Evolutionary conservation across 306 rosid species (phyloP), one percentile per base, ranked within the genome.

Genomic region (Cicer cuneatum): DNA sequence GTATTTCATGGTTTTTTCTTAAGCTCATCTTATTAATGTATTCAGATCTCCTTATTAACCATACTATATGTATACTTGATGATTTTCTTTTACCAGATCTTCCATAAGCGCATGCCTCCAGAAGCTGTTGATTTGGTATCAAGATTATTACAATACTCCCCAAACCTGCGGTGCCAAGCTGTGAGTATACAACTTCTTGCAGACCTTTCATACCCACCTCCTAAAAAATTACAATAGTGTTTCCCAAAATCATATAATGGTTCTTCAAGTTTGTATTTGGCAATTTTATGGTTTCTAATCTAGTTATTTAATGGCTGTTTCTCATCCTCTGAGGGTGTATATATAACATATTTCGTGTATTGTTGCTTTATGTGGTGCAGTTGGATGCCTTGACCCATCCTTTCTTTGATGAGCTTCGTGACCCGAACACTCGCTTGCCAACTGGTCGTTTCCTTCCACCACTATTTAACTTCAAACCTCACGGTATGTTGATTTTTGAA

Each of bases 51-150:
- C 69, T 37, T 49, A 49, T 72, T 77, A 63, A 65, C 61, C 63
- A 18, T 2, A 16, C 72, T 46, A 38, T 11, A 62, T 74, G 33
- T 29, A 13, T 24, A 29, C 41, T 49, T 35, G 69, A 48, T 75
- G 11, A 64, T 71, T 74, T 49, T 59, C 21, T 64, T 46, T 10
- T 33, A 7, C 71, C 54, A 93, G 98, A 93, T 93, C 83, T 93
- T 93, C 83, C 92, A 93, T 82, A 93, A 89, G 80, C 96, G 98
- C 51, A 91, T 93, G 98, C 98, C 98, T 53, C 96, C 97, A 56
- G 98, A 93, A 82, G 97, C 98, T 65, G 98, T 93, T 80, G 98
- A 93, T 86, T 87, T 93, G 74, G 98, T 93, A 69, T 93, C 98
- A 52, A 88, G 98, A 89, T 84, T 93, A 60, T 77, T 93, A 53